Percentiles rank a stretch among this genome's conserved stretches.
phyloP scores from a whole-genome alignment of 139 green algal species.

The Tetraselmis chui region DNA sequence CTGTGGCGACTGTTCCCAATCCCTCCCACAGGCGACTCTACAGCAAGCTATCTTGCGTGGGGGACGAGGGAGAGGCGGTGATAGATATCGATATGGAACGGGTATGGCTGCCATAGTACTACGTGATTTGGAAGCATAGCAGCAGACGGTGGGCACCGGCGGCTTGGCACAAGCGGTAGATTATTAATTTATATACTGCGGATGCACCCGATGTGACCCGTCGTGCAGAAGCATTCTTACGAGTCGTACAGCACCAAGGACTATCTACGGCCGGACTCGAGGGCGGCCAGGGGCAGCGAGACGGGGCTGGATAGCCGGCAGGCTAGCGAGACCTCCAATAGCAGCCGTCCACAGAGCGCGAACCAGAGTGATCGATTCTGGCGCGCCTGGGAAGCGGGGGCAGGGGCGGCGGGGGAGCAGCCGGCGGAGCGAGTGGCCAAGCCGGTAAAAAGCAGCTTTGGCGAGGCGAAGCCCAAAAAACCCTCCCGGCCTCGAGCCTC shows the following conservation, averaged over 20 bases:
- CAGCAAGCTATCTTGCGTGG: background rate
- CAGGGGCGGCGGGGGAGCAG: background rate
- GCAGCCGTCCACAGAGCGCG: background rate
- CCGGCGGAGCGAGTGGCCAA: background rate
- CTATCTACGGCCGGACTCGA: background rate
- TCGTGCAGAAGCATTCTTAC: background rate
- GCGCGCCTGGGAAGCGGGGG: background rate
- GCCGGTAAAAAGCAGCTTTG: background rate
- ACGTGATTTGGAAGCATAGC: too few relatives aligned
- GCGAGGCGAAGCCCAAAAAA: too few relatives aligned
- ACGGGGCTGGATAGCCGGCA: too few relatives aligned
- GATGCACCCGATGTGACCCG: too few relatives aligned
- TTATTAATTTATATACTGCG: too few relatives aligned
- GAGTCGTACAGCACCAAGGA: background rate
- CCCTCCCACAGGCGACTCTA: background rate
- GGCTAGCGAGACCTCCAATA: background rate
- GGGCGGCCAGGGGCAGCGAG: background rate
- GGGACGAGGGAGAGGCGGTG: background rate
- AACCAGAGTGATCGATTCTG: background rate
- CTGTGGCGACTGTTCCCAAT: too few relatives aligned
- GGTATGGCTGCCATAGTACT: background rate
- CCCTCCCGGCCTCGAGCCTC: too few relatives aligned
- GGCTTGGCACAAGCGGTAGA: too few relatives aligned
- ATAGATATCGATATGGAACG: background rate
- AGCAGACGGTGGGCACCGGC: too few relatives aligned